Evolutionary conservation across 169 alveolate species (phyloP), one percentile per base, ranked within the genome.

Genomic region (Plasmodium reichenowi): DNA sequence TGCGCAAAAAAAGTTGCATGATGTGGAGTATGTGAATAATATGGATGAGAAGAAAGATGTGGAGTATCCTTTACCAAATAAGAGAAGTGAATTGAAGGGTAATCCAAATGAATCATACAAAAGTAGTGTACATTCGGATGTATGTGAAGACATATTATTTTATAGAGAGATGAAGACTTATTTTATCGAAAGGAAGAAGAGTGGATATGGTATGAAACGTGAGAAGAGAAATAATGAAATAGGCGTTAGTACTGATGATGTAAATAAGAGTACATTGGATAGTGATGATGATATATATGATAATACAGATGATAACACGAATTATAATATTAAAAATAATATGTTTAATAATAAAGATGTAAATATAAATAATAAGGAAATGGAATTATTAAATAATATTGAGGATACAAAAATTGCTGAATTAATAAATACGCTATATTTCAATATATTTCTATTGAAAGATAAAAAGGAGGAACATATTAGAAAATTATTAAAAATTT

Each of bases 401-500:
- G 45, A 38, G 32, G 78, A 78, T 43, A 66, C 32, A 10, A 48
- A 78, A 78, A 66, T 78, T 22, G 43, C 13, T 32, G 38, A 78
- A 29, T 59, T 78, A 26, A 17, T 78, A 43, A 78, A 78, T 17
- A 78, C 89, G 10, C 58, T 78, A 8, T 78, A 78, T 66, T 78
- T 78, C 67, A 78, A 78, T 24, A 66, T 78, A 38, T 66, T 78
- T 45, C 80, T 78, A 13, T 78, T 78, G 43, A 78, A 64, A 47
- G 89, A 78, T 50, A 78, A 78, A 67, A 64, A 64, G 29, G 64
- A 47, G 4, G 89, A 78, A 66, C 76, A 64, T 47, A 66, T 78
- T 6, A 78, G 67, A 52, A 59, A 66, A 26, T 22, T 78, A 52
- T 67, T 78, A 13, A 78, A 78, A 78, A 64, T 63, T 8, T 66